phyloP scores from a whole-genome alignment of 306 rosid genomes.

The Cucumis hystrix region DNA sequence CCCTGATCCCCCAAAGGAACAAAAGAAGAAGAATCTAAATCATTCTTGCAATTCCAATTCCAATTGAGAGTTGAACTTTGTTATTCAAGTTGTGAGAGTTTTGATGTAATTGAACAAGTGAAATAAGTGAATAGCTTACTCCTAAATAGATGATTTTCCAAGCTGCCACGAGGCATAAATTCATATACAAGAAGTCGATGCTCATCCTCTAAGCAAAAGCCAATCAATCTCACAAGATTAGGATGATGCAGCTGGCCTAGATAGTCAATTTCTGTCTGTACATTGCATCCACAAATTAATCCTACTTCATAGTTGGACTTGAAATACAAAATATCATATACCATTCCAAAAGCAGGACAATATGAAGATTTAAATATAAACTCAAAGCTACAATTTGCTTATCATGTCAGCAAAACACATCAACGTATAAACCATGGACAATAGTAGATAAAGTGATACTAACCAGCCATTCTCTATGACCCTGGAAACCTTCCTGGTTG shows the following conservation, averaged over 20 bases:
- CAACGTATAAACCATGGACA: background rate
- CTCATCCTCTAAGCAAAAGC: conserved; percentile 93
- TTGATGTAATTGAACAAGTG: background rate
- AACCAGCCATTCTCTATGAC: conserved; percentile 99
- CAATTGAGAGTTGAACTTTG: background rate
- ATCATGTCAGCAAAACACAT: background rate
- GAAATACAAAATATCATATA: background rate
- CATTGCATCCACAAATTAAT: background rate
- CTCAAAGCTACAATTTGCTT: background rate
- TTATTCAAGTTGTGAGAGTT: background rate
- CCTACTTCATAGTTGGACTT: background rate
- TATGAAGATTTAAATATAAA: background rate
- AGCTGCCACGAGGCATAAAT: conserved; percentile 73
- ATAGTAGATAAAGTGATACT: conserved; percentile 14
- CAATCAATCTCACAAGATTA: conserved; percentile 85
- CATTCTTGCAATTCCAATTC: background rate
- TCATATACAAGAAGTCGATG: conserved; percentile 91
- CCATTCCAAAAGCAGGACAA: background rate
- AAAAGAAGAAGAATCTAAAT: background rate
- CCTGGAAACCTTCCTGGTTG: conserved; percentile 91
- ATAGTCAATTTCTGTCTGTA: conserved; percentile 79
- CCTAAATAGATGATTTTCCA: conserved; percentile 89
- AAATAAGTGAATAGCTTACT: conserved; percentile 43
- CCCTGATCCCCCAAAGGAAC: conserved; percentile 30
- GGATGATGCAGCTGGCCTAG: conserved; percentile 89